Conservation (phyloP, 83 land plant species). For the Isoetes engelmannii region DNA sequence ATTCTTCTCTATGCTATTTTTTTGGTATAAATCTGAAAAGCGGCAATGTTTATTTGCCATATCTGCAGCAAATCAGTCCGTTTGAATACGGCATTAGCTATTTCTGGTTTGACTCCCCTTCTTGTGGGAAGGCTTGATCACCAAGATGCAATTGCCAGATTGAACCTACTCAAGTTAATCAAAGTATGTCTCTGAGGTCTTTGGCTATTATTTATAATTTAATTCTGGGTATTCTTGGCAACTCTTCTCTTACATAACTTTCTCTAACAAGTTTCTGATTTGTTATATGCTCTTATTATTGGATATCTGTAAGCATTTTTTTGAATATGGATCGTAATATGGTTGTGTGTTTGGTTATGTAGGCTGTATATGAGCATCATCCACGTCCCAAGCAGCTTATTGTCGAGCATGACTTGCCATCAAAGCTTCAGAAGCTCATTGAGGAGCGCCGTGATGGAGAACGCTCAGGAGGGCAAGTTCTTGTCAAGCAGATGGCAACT, state of each 20-base stretch:
- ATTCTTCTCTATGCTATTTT: slow-evolving; percentile 7
- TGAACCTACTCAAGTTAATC: slow-evolving; percentile 80
- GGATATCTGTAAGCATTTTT: not conserved
- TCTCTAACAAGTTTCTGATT: not conserved
- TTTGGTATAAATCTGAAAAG: not conserved
- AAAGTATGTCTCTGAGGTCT: slow-evolving; percentile 45
- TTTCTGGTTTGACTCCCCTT: slow-evolving; percentile 83
- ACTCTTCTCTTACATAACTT: not conserved
- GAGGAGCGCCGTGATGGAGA: slow-evolving; percentile 94
- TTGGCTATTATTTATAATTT: not conserved
- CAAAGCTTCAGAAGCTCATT: slow-evolving; percentile 75
- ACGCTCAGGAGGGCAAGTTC: slow-evolving; percentile 85
- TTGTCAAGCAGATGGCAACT: slow-evolving; percentile 96
- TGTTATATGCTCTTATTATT: not conserved
- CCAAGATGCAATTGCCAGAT: slow-evolving; percentile 96
- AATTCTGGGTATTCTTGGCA: not conserved
- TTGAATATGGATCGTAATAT: no score
- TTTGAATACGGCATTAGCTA: slow-evolving; percentile 82
- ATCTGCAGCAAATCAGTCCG: slow-evolving; percentile 86
- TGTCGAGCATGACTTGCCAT: slow-evolving; percentile 89
- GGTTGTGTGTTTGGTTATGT: slow-evolving; percentile 11
- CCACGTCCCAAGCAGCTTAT: slow-evolving; percentile 95
- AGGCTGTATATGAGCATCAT: slow-evolving; percentile 99
- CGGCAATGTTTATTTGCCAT: not conserved
- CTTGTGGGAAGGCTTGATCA: slow-evolving; percentile 88